Base-by-base conservation (phyloP, 2,329 filamentous ascomycete species). In the Claviceps cyperi region DNA sequence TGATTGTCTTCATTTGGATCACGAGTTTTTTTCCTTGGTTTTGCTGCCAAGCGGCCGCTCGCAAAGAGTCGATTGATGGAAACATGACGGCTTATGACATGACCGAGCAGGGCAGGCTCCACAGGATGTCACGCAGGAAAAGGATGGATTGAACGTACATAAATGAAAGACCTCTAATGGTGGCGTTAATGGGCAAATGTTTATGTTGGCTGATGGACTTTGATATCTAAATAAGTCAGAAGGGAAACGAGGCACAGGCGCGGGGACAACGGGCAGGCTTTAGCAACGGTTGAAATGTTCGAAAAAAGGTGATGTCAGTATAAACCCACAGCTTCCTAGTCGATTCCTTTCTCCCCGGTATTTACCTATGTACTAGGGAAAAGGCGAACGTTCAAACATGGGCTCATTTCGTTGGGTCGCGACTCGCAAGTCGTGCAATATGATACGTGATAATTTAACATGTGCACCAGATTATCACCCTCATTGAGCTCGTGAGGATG, bases 171-270 rank as follows among this genome's bases (percentile, higher is more conserved):
- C 32, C 39, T 50, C 37, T 24, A 19, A 48, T 35, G 24, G 46
- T 14, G 48, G 51, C 51, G 51, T 52, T 52, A 39, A 43, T 17
- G 13, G 41, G 40, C 32, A 22, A 41, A 35, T 46, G 13, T 47
- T 35, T 35, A 44, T 46, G 22, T 32, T 22, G 43, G 35, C n/a
- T 50, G 6, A 38, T 47, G 39, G 48, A 22, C 37, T 50, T 47
- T 22, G 19, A n/a, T 39, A 21, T 44, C 5, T n/a, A 17, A 17
- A n/a, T n/a, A 46, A 46, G 36, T 37, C 17, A 28, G 46, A 17
- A 8, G 21, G 21, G 40, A 38, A 36, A 46, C 17, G 32, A 3
- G 22, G 38, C 15, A 43, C 3, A 4, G 13, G 21, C 19, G 32
- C 21, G 17, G 47, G 19, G 43, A 43, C 17, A 19, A 37, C 6